Evolutionary conservation across 768 basidiomycete genomes (phyloP).

Genomic region (Collybia nuda): DNA sequence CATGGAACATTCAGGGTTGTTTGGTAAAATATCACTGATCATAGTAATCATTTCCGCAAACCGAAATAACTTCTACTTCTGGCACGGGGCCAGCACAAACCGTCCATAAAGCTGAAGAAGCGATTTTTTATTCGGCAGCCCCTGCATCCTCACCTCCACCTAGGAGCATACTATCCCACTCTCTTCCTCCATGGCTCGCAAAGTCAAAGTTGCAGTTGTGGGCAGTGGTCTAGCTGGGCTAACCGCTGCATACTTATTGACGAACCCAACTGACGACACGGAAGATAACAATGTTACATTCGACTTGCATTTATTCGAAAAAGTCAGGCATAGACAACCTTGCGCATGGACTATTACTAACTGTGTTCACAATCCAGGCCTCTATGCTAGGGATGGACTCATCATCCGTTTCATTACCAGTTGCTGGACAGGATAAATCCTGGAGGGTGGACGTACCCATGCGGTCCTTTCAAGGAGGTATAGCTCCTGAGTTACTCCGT

Average conservation of each 20-base stretch:
- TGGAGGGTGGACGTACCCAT: conserved; percentile 78
- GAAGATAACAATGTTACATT: conserved; percentile 41
- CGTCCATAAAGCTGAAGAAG: too few relatives aligned
- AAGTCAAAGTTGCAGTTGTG: conserved; percentile 64
- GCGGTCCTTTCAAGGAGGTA: conserved; percentile 80
- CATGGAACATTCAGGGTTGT: too few relatives aligned
- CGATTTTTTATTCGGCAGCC: neutral
- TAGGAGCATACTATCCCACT: neutral
- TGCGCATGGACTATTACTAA: neutral
- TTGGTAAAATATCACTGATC: too few relatives aligned
- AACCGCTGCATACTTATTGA: conserved; percentile 62
- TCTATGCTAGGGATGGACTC: conserved; percentile 68
- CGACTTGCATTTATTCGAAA: conserved; percentile 76
- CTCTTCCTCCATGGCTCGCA: conserved; percentile 26
- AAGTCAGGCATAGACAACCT: conserved; percentile 40
- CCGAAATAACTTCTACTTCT: too few relatives aligned
- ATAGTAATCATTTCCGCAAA: too few relatives aligned
- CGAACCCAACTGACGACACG: conserved; percentile 19
- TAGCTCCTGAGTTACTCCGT: conserved; percentile 13
- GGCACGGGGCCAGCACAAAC: too few relatives aligned
- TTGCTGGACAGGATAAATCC: conserved; percentile 31
- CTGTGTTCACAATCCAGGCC: conserved; percentile 35
- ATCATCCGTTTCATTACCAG: conserved; percentile 48
- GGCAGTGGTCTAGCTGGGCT: conserved; percentile 77
- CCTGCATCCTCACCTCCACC: neutral